A percentile compares a stretch with the other conserved stretches of the same genome.
Evolutionary conservation across 768 basidiomycete species (phyloP).

Genomic region (Nidularia pulvinata): DNA sequence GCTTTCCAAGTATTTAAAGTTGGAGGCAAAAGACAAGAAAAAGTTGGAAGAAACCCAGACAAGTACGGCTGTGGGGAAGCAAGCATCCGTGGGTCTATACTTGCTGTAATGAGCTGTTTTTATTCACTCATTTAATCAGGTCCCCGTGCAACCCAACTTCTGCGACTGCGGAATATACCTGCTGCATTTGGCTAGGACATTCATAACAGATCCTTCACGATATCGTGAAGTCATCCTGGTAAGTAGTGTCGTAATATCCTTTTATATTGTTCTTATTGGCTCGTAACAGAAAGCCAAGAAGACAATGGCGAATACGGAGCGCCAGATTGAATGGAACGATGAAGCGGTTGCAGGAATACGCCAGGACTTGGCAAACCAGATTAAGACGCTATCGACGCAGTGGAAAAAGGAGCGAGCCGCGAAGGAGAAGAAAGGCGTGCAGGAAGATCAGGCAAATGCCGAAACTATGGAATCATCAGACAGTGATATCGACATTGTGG

Average conservation of each 20-base stretch:
- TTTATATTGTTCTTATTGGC: background rate
- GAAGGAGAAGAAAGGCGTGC: slow-evolving; percentile 31
- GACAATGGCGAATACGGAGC: slow-evolving; percentile 29
- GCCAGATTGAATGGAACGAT: slow-evolving; percentile 53
- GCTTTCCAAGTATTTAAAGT: slow-evolving; percentile 65
- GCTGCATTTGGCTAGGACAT: slow-evolving; percentile 80
- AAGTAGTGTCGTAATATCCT: slow-evolving; percentile 7
- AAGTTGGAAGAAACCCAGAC: slow-evolving; percentile 23
- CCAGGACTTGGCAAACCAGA: slow-evolving; percentile 36
- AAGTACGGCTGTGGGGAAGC: slow-evolving; percentile 40
- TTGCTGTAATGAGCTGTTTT: background rate
- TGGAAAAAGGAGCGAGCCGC: slow-evolving; percentile 48
- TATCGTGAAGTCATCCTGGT: slow-evolving; percentile 53
- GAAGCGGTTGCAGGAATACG: slow-evolving; percentile 44
- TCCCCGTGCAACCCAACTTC: slow-evolving; percentile 86
- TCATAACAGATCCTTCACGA: slow-evolving; percentile 61
- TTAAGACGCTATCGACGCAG: slow-evolving; percentile 45
- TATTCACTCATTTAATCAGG: slow-evolving; percentile 39
- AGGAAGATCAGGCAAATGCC: slow-evolving; percentile 19
- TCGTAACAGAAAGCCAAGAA: slow-evolving; percentile 15
- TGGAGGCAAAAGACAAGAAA: slow-evolving; percentile 80
- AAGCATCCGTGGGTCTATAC: slow-evolving; percentile 44
- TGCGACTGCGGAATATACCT: slow-evolving; percentile 95
- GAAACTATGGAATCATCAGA: slow-evolving; percentile 32
- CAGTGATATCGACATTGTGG: slow-evolving; percentile 40